Percentiles rank a stretch among this genome's conserved stretches.
These are phyloP conservation scores for Stachybotrys echinatus DNA, from an alignment of 2,329 filamentous ascomycete genomes.

Conservation along the genomic window DNA sequence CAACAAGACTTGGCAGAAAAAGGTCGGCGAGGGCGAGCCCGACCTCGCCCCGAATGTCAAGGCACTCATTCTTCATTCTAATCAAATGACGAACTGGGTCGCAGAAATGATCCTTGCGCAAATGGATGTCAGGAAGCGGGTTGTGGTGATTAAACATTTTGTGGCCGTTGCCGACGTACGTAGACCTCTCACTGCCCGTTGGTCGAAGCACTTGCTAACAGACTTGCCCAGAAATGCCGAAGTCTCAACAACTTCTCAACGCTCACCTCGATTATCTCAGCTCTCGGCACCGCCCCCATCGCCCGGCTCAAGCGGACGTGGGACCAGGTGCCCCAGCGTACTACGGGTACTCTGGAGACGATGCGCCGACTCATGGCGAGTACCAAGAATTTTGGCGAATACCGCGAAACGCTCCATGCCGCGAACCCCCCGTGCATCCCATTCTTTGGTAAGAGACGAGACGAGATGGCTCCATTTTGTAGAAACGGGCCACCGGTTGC, in stretches of 20 bases:
- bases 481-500: neutral
- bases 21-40: conserved; percentile 71
- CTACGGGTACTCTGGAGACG: conserved; percentile 71
- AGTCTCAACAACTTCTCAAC: conserved; percentile 94
- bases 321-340: conserved; percentile 86
- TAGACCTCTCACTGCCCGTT: conserved; percentile 12
- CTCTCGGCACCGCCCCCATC: conserved; percentile 89
- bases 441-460: conserved; percentile 71
- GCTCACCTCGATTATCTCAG: conserved; percentile 94
- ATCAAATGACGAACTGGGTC: conserved; percentile 99
- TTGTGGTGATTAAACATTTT: conserved; percentile 98
- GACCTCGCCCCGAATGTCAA: conserved; percentile 94
- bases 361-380: conserved; percentile 96
- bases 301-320: conserved; percentile 90
- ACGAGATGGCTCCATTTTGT: neutral
- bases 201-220: conserved; percentile 8
- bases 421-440: conserved; percentile 97
- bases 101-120: conserved; percentile 98
- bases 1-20: conserved; percentile 99
- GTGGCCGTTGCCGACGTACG: conserved; percentile 91
- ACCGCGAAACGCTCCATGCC: conserved; percentile 85
- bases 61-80: conserved; percentile 92
- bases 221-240: conserved; percentile 72
- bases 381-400: conserved; percentile 97
- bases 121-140: conserved; percentile 88